A percentile compares a stretch with the other conserved stretches of the same genome.
phyloP scores from a whole-genome alignment of 1,284 basidiomycete species.

The Schizophyllum commune region DNA sequence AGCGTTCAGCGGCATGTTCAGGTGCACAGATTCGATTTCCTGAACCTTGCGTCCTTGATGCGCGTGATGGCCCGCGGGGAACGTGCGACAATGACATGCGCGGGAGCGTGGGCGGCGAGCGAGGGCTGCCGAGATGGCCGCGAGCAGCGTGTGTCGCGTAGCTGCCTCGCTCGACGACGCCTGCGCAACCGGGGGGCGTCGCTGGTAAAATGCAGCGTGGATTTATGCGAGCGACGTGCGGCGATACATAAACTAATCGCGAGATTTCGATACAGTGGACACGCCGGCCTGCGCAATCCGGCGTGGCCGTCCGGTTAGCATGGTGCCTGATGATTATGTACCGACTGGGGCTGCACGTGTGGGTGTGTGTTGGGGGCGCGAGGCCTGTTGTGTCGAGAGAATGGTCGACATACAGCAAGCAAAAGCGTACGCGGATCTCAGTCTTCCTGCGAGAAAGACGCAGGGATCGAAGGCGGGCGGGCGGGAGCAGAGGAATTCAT shows the following conservation, averaged over 20 bases:
- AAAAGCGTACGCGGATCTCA: no score
- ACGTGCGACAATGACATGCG: no score
- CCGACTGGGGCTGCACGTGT: not conserved
- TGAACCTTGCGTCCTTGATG: no score
- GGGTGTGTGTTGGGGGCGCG: not conserved
- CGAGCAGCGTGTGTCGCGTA: not conserved
- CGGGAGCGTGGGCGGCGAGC: no score
- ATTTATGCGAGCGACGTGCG: not conserved
- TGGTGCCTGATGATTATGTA: not conserved
- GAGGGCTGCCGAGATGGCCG: not conserved
- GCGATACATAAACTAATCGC: not conserved
- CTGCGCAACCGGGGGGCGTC: not conserved
- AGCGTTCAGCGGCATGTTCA: no score
- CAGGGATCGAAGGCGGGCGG: no score
- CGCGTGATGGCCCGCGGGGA: no score
- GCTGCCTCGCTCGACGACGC: slow-evolving; percentile 11
- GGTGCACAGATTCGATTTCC: no score
- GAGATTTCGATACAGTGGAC: not conserved
- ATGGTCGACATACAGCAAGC: no score
- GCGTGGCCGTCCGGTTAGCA: not conserved
- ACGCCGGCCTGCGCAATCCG: not conserved
- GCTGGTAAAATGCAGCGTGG: not conserved
- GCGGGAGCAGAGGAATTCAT: not conserved
- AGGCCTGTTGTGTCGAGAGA: not conserved
- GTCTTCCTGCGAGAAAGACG: not conserved